Base-by-base conservation (phyloP, 768 basidiomycete species). In the Cyclocybe cylindracea region DNA sequence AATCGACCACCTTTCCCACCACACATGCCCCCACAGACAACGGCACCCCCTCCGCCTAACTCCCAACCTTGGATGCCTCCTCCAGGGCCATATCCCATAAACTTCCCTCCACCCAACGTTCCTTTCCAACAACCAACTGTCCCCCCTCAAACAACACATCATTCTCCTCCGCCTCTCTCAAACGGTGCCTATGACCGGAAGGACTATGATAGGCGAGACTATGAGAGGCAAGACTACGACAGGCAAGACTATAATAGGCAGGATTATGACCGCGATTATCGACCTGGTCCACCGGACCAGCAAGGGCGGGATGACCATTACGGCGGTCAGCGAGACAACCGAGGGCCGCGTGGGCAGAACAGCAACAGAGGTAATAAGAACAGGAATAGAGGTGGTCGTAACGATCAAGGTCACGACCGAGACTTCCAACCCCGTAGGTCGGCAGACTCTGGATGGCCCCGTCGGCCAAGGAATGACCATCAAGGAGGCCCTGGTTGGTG, bases 371-470 rank as follows among this genome's bases (percentile, higher is more conserved):
- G 68, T 44, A 58, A 70, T 39, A 49, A 53, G 36, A 56, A 61
- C 14, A 56, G 69, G 33, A 66, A 69, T 3, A 53, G 73, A 43
- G 67, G 71, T 14, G 66, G 73, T 13, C 58, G 70, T 31, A 58
- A 68, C 16, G 64, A 66, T 31, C 60, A 70, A 44, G 58, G 60
- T 14, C 47, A 62, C 16, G 61, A 60, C n/a, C 59, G 55, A 13
- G 62, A 61, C 41, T 61, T 55, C 49, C 57, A 51, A 44, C 47
- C 64, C 31, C 72, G 70, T 38, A 61, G 73, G 38, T 68, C 80
- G 34, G 68, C 78, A 13, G 86, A 87, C 58, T 75, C 80, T 32
- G 82, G 83, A 1, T 86, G 84, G 84, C 78, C 79, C 40, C 75
- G 81, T 39, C 68, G 69, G 50, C 66, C 70, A n/a, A 69, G 69